Evolutionary conservation across 2,329 filamentous ascomycete genomes (phyloP), one percentile per base, ranked within the genome.

Genomic region (Fusarium redolens): DNA sequence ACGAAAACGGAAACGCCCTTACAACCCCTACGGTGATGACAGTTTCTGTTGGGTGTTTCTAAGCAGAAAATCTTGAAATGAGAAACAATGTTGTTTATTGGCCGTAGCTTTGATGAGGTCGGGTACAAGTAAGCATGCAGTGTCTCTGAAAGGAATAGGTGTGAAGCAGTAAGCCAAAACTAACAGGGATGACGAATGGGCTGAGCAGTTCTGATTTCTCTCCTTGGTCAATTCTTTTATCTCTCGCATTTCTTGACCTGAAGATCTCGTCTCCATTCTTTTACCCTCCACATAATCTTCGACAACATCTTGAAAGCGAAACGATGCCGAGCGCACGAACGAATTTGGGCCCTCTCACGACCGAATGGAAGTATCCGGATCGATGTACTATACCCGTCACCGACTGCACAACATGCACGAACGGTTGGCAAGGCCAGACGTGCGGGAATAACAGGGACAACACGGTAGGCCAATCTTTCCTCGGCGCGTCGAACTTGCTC

Each of bases 291-390:
- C 0, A 38, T 3, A 22, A 15, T 5, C 48, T 12, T 10, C 40
- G 7, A n/a, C 4, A 22, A 7, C 5, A 10, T 9, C 10, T 20
- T 18, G 10, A 3, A 33, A 20, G 20, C 4, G 5, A 17, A n/a
- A 15, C 20, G 15, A 60, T 60, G 57, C 45, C 63, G 15, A 50
- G n/a, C 12, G 18, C 7, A 1, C 28, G 61, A 41, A 62, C 58
- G 1, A 45, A 62, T 13, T 22, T 65, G 11, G 61, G 57, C 11
- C 61, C 58, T 30, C 17, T 65, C 15, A 65, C 57, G 8, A 62
- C 57, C 1, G 7, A 38, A 12, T 65, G 57, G 38, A 52, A 45
- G n/a, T 45, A 54, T 20, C 61, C 61, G 5, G 33, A 61, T 11
- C 47, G 40, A 30, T 65, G 61, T 14, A 63, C 57, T 0, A 17